A percentile compares a stretch with the other conserved stretches of the same genome.
Evolutionary conservation across 306 rosid species (phyloP).

Genomic region (Vigna hirtella): DNA sequence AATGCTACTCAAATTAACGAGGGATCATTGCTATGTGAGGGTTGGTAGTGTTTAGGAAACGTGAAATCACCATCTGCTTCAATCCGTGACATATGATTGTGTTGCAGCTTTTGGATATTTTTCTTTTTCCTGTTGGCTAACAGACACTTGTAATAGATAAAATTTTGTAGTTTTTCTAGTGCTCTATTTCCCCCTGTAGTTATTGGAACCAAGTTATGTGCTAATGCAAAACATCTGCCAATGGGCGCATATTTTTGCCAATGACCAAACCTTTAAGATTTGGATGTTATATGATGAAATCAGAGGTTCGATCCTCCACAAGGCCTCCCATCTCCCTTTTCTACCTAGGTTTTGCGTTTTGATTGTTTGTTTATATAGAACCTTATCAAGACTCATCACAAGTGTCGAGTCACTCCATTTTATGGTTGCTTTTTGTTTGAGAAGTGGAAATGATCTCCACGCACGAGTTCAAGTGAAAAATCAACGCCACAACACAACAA

Average conservation of each 20-base stretch:
- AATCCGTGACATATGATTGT: not conserved
- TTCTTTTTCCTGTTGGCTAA: not conserved
- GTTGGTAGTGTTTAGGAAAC: not conserved
- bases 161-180: slow-evolving; percentile 17
- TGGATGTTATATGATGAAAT: slow-evolving; percentile 8
- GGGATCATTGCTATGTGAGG: not conserved
- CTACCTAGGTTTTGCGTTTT: not conserved
- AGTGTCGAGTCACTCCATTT: not conserved
- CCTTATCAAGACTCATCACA: not conserved
- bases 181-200: not conserved
- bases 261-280: not conserved
- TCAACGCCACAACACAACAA: slow-evolving; percentile 11
- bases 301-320: slow-evolving; percentile 3
- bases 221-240: slow-evolving; percentile 11
- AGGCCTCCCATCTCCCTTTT: not conserved
- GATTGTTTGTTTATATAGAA: not conserved
- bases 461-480: not conserved
- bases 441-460: not conserved
- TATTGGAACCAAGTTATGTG: not conserved
- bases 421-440: not conserved
- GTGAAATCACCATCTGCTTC: not conserved
- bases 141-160: not conserved
- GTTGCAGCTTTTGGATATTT: slow-evolving; percentile 1
- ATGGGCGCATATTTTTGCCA: not conserved
- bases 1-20: slow-evolving; percentile 17